phyloP scores from a whole-genome alignment of 2,329 filamentous ascomycete species.

The Aspergillus tubingensis region DNA sequence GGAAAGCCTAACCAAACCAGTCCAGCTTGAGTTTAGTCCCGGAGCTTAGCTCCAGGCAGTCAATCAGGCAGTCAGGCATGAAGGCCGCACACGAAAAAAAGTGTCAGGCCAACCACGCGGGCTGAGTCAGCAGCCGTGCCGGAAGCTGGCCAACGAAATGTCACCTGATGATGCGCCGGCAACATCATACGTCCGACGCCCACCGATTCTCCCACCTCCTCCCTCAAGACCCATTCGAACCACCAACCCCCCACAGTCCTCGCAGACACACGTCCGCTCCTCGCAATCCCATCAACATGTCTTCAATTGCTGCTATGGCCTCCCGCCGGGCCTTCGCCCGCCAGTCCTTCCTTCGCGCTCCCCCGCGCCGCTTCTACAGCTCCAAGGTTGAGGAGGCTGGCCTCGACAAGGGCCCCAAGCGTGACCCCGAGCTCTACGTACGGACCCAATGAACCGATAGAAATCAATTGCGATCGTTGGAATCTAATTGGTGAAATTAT shows the following conservation, averaged over 20 bases:
- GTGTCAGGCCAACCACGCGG: background rate
- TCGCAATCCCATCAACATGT: conserved; percentile 36
- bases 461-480: conserved; percentile 15
- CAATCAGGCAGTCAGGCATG: background rate
- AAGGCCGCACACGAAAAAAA: no score
- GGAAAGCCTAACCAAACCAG: background rate
- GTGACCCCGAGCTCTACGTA: conserved; percentile 76
- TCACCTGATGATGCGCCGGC: conserved; percentile 32
- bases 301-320: conserved; percentile 45
- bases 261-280: conserved; percentile 19
- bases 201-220: conserved; percentile 32
- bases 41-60: background rate
- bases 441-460: conserved; percentile 28
- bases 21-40: background rate
- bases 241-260: conserved; percentile 19
- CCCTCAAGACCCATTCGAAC: conserved; percentile 12
- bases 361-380: conserved; percentile 40
- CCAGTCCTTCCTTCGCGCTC: conserved; percentile 44
- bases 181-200: conserved; percentile 39
- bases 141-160: conserved; percentile 24
- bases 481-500: conserved; percentile 19
- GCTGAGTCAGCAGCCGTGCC: conserved; percentile 23
- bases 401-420: conserved; percentile 65
- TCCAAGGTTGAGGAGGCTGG: conserved; percentile 50
- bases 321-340: conserved; percentile 45